A percentile compares a stretch with the other conserved stretches of the same genome.
These are phyloP conservation scores for Cryptosporidium ubiquitum DNA, from an alignment of 169 alveolate genomes.

Conservation along the genomic window DNA sequence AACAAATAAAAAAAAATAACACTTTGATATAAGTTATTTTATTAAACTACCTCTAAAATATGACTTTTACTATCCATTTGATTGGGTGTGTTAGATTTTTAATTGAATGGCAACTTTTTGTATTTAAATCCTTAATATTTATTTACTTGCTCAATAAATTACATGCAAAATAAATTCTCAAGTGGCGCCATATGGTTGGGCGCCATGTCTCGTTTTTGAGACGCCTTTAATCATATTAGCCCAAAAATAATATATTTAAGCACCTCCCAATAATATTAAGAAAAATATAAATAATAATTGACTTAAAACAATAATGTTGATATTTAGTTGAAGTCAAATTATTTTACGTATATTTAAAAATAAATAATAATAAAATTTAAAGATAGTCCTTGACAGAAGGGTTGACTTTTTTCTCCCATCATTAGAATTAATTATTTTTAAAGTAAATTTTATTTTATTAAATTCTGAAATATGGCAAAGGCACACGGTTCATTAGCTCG, in stretches of 20 bases:
- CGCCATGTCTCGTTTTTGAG: conserved; percentile 73
- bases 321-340: neutral
- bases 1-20: neutral
- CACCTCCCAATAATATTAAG: neutral
- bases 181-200: conserved; percentile 8
- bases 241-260: neutral
- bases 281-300: too few species aligned
- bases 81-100: neutral
- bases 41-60: too few species aligned
- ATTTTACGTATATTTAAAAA: too few species aligned
- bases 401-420: neutral
- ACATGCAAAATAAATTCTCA: conserved; percentile 12
- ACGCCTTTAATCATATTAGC: conserved; percentile 9
- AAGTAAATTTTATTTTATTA: neutral
- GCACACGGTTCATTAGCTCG: conserved; percentile 98
- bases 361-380: too few species aligned
- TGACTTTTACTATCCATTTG: too few species aligned
- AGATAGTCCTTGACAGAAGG: neutral
- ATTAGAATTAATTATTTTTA: neutral
- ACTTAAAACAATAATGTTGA: too few species aligned
- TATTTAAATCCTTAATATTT: neutral
- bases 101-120: too few species aligned
- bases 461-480: conserved; percentile 78
- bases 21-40: too few species aligned
- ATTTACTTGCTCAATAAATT: neutral